Evolutionary conservation across 2,329 filamentous ascomycete species (phyloP).

Genomic region (Thermoascus crustaceus): DNA sequence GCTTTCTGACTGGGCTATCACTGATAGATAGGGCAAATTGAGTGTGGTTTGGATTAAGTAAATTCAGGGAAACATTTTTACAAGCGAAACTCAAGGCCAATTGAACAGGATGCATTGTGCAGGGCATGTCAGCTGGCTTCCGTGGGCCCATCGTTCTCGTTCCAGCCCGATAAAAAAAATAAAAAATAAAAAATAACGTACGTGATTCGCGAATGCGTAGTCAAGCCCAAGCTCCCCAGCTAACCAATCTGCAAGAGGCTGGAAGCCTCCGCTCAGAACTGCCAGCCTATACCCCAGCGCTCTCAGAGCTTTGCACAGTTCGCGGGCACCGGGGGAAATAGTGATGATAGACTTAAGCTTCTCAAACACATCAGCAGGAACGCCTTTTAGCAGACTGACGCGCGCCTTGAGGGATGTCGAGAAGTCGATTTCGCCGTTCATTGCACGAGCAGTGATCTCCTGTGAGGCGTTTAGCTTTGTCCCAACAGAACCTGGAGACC

Average conservation of each 20-base stretch:
- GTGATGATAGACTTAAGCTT: conserved; percentile 66
- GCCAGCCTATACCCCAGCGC: conserved; percentile 77
- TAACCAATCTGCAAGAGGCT: conserved; percentile 80
- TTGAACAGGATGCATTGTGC: too few species aligned
- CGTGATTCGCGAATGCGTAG: conserved; percentile 81
- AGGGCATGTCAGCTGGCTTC: too few species aligned
- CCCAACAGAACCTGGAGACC: background rate
- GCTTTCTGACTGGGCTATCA: too few species aligned
- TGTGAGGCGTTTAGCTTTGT: conserved; percentile 14
- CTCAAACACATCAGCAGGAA: conserved; percentile 70
- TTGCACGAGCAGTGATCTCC: conserved; percentile 83
- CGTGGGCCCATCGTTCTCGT: too few species aligned
- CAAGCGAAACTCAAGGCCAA: too few species aligned
- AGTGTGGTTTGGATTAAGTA: too few species aligned
- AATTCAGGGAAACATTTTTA: too few species aligned
- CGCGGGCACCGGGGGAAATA: conserved; percentile 70
- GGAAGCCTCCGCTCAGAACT: conserved; percentile 86
- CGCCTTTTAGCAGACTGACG: conserved; percentile 70
- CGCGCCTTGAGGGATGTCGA: conserved; percentile 72
- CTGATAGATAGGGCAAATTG: too few species aligned
- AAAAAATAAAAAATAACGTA: too few species aligned
- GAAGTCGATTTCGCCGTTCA: conserved; percentile 95
- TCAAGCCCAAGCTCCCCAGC: conserved; percentile 74
- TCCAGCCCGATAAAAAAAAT: too few species aligned
- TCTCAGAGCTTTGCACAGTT: conserved; percentile 67